Evolutionary conservation across 345 rosid species (phyloP), one percentile per base, ranked within the genome.

Genomic region (Citrus australasica): DNA sequence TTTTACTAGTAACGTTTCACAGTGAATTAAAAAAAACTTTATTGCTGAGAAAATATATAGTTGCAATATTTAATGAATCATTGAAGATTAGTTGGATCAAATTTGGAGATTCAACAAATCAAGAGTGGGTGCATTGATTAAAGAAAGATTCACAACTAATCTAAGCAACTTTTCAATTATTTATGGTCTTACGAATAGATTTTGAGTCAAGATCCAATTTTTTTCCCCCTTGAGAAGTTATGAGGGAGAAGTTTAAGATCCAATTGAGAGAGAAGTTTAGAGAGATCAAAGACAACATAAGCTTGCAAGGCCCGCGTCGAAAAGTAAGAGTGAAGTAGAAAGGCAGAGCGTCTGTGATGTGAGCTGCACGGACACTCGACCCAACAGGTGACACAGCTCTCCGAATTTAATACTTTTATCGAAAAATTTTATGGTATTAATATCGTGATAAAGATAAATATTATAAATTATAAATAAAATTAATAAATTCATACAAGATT

Each of bases 71-170:
- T 64, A 79, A 66, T 65, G 38, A 53, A 69, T 37, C 14, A 24
- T 8, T 42, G 27, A 40, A 77, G 73, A 55, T 64, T 83, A 32
- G 79, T 56, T 80, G 74, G 75, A 65, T 59, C 53, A 69, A 78
- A 70, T 65, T 64, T 69, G 81, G 56, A 70, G 76, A 78, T 72
- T 48, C 64, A 66, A 61, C 63, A 72, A 77, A 19, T 5, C 21
- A 3, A 42, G 11, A 30, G 35, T 37, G 51, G 56, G 65, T 4
- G 48, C 73, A 68, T 73, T 37, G 76, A 78, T 71, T 75, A 60
- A 67, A 58, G 68, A 59, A 30, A 78, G 35, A 60, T 38, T 4
- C 30, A 7, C 25, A 65, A 66, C 69, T 16, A 67, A 67, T 21
- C 28, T 40, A 16, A 28, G 24, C 37, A 48, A 66, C 38, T 69